Evolutionary conservation across 345 rosid species (phyloP), one percentile per base, ranked within the genome.

Genomic region (Ceriops tagal): DNA sequence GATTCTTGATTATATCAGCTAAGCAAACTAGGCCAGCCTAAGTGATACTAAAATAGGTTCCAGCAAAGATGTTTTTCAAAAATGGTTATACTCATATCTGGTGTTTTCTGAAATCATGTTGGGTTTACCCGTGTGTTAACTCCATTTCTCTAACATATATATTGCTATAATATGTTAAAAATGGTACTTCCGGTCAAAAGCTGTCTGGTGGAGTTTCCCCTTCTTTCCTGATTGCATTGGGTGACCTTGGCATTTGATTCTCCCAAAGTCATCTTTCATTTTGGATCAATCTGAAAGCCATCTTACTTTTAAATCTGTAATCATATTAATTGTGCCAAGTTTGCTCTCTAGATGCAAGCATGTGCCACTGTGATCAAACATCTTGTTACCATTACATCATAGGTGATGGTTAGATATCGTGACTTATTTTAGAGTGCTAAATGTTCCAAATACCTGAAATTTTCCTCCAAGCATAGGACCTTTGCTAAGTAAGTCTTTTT

Each of bases 401-500:
- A 53, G 30, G 32, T 20, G 26, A 49, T 31, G 51, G 57, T 11
- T 9, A 56, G 1, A 8, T 22, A 26, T 27, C 30, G 9, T 24
- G 5, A 56, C 9, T 56, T 56, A 24, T 56, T 19, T 11, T 22
- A 3, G 27, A 55, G 58, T 55, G 22, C 58, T 5, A 21, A 55
- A 24, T 22, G 55, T 39, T 18, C 26, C 13, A 21, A 22, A 1
- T 68, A 63, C 13, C 51, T 10, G 4, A 10, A 43, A 30, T 19
- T 22, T 20, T 59, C 31, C 31, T 43, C 47, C 1, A 28, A 16
- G 26, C 6, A 26, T 15, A 43, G 27, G 28, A 52, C 1, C 30
- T 37, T 37, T 49, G 32, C 51, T 59, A 59, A 21, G 26, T 60
- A 70, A 52, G 58, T 27, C 30, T 72, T 65, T 57, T 58, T 34